phyloP scores from a whole-genome alignment of 495 filamentous ascomycete genomes.

The Penicillium silybi region DNA sequence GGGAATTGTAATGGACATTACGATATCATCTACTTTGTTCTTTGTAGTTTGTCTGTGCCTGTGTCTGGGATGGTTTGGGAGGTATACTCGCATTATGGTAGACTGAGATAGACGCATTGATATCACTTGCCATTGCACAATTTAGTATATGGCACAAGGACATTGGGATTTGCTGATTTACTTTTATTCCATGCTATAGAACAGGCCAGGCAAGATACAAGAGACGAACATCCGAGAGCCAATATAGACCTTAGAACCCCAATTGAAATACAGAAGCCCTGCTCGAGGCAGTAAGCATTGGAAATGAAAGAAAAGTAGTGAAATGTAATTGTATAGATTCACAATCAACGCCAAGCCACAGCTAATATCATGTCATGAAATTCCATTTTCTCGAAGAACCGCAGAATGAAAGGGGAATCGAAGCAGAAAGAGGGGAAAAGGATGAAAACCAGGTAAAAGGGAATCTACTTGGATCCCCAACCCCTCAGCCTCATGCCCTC shows the following conservation, averaged over 20 bases:
- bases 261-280: too few species aligned
- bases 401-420: slow-evolving; percentile 5
- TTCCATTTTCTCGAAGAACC: not conserved
- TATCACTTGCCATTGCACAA: not conserved
- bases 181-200: not conserved
- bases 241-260: not conserved
- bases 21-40: slow-evolving; percentile 2
- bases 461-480: slow-evolving; percentile 55
- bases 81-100: not conserved
- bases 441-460: slow-evolving; percentile 1
- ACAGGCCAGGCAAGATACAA: not conserved
- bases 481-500: slow-evolving; percentile 80
- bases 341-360: not conserved
- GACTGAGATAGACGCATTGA: not conserved
- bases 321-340: not conserved
- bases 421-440: not conserved
- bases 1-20: slow-evolving; percentile 23
- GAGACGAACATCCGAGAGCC: not conserved
- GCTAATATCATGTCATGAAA: slow-evolving; percentile 13
- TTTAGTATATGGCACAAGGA: not conserved
- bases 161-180: not conserved
- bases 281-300: not conserved
- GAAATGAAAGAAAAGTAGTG: not conserved
- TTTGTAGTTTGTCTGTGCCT: not conserved
- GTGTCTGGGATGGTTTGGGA: not conserved